These are phyloP conservation scores for Lophiotrema nucula DNA, from an alignment of 495 filamentous ascomycete species.

Conservation along the genomic window DNA sequence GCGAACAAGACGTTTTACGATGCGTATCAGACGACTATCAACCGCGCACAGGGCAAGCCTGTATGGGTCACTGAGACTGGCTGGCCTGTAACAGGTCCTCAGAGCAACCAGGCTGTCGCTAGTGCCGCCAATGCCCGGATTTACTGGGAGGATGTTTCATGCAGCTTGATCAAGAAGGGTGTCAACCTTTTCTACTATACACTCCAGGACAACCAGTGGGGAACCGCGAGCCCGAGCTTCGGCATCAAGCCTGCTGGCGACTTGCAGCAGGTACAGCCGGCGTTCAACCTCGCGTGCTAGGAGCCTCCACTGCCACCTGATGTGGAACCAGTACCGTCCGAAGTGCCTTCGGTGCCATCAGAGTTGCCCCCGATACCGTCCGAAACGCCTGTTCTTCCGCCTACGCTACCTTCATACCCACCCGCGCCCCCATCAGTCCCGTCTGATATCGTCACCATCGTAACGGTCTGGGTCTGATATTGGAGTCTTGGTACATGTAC, in stretches of 20 bases:
- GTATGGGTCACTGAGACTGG: conserved; percentile 93
- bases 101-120: conserved; percentile 61
- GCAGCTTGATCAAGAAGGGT: conserved; percentile 62
- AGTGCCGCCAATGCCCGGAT: conserved; percentile 66
- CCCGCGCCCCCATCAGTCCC: no score
- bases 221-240: conserved; percentile 66
- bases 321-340: no score
- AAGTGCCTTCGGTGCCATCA: no score
- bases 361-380: no score
- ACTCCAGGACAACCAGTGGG: conserved; percentile 62
- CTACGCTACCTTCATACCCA: no score
- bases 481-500: no score
- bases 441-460: no score
- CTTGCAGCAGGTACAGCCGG: conserved; percentile 43
- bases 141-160: conserved; percentile 79
- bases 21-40: conserved; percentile 58
- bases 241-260: conserved; percentile 54
- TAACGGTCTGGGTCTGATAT: no score
- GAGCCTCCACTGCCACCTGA: no score
- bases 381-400: no score
- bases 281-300: conserved; percentile 40
- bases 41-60: conserved; percentile 60
- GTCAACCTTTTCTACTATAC: conserved; percentile 75
- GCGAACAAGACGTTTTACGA: conserved; percentile 63
- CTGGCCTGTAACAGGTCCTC: conserved; percentile 70